Base-by-base conservation (phyloP, 148 eudicot genomes). In the Euryodendron excelsum region DNA sequence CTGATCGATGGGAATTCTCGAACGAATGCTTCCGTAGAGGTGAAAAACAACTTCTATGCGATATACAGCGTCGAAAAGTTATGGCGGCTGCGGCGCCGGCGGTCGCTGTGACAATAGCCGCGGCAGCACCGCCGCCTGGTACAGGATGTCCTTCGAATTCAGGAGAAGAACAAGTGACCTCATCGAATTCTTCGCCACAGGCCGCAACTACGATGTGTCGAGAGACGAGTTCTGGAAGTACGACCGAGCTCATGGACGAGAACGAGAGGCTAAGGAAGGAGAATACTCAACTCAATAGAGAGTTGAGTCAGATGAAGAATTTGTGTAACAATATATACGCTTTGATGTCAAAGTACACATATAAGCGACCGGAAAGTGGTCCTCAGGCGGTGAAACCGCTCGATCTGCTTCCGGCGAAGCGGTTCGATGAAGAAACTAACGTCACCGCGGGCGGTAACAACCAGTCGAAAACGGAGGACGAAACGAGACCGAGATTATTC, bases 1-100 rank as follows among this genome's bases (percentile, higher is more conserved):
- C 98, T 2, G 98, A 95, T 55, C 88, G 96, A 25, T 95, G 98
- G 98, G 98, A 95, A 72, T 93, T 95, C 80, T 84, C 89, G 0
- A 93, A 95, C 80, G 96, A 93, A 4, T 86, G 82, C 69, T 95
- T 95, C 33, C 85, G 90, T 14, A 84, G 85, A 73, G 96, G 93
- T 0, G 97, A 93, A 55, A 95, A 90, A 62, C 87, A 69, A 4
- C 84, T 95, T 0, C 73, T 95, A 0, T 81, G 90, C 77, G 96
- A 93, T 13, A 95, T 95, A 5, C 98, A 90, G 77, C 92, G 98
- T 28, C 89, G 97, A 34, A 95, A 92, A 69, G 72, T 84, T 12
- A 69, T 83, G 2, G 48, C 88, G 12, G 59, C 88, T 0, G 67
- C 65, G 37, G 21, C 79, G 47, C 34, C 82, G 3, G 63, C 65